Evolutionary conservation across 371 early-diverging fungal genomes (phyloP), one percentile per base, ranked within the genome.

Genomic region (Circinella umbellata): DNA sequence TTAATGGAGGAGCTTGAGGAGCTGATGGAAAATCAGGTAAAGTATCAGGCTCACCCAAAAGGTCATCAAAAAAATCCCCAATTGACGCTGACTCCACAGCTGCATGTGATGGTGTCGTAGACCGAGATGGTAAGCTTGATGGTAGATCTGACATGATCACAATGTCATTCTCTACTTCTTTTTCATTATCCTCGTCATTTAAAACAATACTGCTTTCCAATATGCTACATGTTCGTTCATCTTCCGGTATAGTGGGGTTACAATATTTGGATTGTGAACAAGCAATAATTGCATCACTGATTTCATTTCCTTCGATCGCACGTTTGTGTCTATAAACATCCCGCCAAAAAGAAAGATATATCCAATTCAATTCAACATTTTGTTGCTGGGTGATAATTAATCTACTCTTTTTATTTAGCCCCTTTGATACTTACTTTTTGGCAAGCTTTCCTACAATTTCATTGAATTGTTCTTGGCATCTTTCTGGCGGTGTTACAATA

Each of bases 271-370:
- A 7, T 46, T 14, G 18, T 14, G 63, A 47, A 20, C 65, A 64
- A n/a, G 46, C 53, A 18, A 64, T 53, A 13, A 64, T 53, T 15
- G 65, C 65, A 5, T 46, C 35, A 48, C 48, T 36, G 36, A 64
- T 64, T 51, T 64, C 65, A 36, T 37, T 10, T 9, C 65, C 51
- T n/a, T 51, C 34, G 15, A 64, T 53, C 5, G n/a, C 10, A 17
- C 53, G 49, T 34, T 48, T 46, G 48, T 64, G 34, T 48, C 65
- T 64, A 53, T 0, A 1, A 5, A n/a, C 42, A 18, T 27, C 27
- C 27, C 27, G 27, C 27, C 27, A 18, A 46, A 5, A 63, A 38
- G 10, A 17, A 37, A n/a, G 0, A 6, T 2, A 42, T 1, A 11
- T 42, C 42, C 6, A 42, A 42, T 42, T 1, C 38, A 6, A 15